Evolutionary conservation across 2,329 filamentous ascomycete genomes (phyloP).

Genomic region (Stachybotrys elegans): DNA sequence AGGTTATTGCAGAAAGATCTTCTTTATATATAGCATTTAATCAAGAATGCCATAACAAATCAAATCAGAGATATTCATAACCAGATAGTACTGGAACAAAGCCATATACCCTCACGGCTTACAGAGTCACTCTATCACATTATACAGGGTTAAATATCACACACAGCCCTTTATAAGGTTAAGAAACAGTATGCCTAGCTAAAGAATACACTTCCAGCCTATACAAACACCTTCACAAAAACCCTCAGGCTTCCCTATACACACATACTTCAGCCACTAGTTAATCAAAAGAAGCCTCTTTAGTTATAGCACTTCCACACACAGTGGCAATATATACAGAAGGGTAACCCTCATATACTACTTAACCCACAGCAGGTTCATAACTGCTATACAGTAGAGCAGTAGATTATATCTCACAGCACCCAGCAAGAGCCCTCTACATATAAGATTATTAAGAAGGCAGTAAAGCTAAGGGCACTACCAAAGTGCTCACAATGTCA

Average conservation of each 20-base stretch:
- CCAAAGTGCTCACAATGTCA: background rate
- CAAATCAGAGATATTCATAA: background rate
- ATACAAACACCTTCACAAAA: background rate
- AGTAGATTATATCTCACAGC: background rate
- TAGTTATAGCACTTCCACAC: background rate
- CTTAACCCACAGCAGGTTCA: background rate
- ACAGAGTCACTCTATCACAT: background rate
- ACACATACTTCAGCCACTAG: background rate
- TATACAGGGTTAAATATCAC: background rate
- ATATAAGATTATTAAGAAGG: background rate
- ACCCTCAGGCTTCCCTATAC: background rate
- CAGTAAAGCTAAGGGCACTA: background rate
- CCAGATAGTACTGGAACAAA: background rate
- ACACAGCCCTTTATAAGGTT: background rate
- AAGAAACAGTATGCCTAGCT: background rate
- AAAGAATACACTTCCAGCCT: background rate
- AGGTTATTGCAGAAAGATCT: background rate
- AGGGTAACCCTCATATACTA: background rate
- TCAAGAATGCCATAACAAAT: background rate
- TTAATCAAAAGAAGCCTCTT: background rate
- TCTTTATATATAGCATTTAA: background rate
- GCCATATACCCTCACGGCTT: background rate
- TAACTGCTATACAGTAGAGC: background rate
- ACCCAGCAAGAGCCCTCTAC: background rate
- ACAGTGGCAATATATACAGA: background rate